A percentile compares a stretch with the other conserved stretches of the same genome.
Conservation (phyloP, 2,329 filamentous ascomycete genomes). For the Rosellinia necatrix region DNA sequence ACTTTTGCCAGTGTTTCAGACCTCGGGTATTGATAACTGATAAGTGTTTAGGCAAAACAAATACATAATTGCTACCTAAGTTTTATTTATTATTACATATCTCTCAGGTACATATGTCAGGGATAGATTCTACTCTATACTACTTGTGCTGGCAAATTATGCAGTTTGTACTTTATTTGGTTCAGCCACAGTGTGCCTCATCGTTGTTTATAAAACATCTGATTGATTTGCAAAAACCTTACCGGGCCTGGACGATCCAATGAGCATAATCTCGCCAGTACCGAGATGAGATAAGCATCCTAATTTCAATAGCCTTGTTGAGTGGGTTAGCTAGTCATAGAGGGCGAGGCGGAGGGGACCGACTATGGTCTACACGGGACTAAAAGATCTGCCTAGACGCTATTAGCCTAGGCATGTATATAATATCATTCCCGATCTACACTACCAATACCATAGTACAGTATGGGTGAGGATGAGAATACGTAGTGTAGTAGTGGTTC, state of each 20-base stretch:
- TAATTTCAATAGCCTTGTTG: conserved; percentile 19
- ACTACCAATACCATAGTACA: too few relatives aligned
- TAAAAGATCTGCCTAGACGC: too few relatives aligned
- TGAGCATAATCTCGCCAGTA: conserved; percentile 9
- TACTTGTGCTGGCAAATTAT: not conserved
- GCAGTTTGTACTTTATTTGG: too few relatives aligned
- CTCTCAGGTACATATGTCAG: too few relatives aligned
- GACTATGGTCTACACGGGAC: too few relatives aligned
- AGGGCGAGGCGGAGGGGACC: conserved; percentile 9
- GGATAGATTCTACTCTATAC: not conserved
- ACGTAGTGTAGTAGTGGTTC: too few relatives aligned
- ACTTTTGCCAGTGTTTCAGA: not conserved
- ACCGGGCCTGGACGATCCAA: not conserved
- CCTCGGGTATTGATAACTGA: not conserved
- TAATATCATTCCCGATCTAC: too few relatives aligned
- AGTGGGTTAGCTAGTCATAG: conserved; percentile 3
- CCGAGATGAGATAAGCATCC: conserved; percentile 27
- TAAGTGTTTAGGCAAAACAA: not conserved
- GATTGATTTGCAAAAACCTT: conserved; percentile 10
- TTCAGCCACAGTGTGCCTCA: conserved; percentile 19
- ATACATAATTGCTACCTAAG: not conserved
- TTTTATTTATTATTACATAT: not conserved
- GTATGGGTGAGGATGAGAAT: too few relatives aligned
- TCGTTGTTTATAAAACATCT: not conserved
- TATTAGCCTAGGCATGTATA: not conserved